phyloP scores from a whole-genome alignment of 2,329 filamentous ascomycete species.

The Aureobasidium sp. region DNA sequence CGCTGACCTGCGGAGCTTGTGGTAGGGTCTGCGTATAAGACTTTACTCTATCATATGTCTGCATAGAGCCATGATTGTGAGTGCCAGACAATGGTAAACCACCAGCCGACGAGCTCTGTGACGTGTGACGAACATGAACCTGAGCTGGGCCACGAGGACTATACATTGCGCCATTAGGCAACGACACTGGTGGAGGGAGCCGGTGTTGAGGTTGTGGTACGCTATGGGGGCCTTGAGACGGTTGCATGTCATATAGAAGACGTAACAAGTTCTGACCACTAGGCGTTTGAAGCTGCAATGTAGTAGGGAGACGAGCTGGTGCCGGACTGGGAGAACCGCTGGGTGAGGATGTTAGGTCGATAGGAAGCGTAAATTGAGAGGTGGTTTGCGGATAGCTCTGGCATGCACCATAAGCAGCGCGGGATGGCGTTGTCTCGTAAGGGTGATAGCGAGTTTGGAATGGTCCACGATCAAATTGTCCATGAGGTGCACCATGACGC shows the following conservation, averaged over 20 bases:
- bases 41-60: neutral
- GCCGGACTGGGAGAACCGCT: neutral
- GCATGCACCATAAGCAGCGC: neutral
- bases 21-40: no score
- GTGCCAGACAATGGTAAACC: neutral
- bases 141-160: neutral
- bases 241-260: neutral
- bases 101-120: neutral
- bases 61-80: neutral
- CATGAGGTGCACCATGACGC: neutral
- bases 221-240: neutral
- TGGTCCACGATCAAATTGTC: neutral
- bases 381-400: neutral
- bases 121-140: neutral
- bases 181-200: neutral
- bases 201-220: neutral
- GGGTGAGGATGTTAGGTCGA: neutral
- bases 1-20: neutral
- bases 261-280: neutral
- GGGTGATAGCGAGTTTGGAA: neutral
- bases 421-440: neutral
- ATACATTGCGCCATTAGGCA: neutral
- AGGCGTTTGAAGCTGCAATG: neutral
- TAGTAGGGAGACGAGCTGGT: neutral
- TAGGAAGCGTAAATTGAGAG: neutral